Evolutionary conservation across 306 rosid species (phyloP).

Genomic region (Gynostemma pentaphyllum): DNA sequence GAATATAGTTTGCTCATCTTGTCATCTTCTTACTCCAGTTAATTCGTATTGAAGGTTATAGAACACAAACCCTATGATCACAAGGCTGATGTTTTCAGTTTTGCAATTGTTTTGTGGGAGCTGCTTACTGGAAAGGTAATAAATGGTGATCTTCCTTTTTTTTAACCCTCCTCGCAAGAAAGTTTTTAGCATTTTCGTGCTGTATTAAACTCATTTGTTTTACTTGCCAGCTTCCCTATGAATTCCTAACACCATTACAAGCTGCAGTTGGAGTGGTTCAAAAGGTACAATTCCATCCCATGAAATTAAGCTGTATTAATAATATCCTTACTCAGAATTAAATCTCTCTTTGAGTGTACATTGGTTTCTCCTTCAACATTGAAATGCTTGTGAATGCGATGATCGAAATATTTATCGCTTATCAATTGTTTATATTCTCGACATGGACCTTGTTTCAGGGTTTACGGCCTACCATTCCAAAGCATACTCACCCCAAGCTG

Average conservation of each 20-base stretch:
- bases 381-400: not conserved
- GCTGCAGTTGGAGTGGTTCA: conserved; percentile 98
- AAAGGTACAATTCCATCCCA: conserved; percentile 37
- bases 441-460: too few species aligned
- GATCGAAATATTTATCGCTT: not conserved
- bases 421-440: not conserved
- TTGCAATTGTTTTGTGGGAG: conserved; percentile 90
- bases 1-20: conserved; percentile 13
- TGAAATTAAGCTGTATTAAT: conserved; percentile 1
- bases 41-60: conserved; percentile 81
- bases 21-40: conserved; percentile 28
- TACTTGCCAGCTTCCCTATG: conserved; percentile 80
- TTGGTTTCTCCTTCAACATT: not conserved
- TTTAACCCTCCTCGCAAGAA: not conserved
- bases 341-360: too few species aligned
- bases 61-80: conserved; percentile 98
- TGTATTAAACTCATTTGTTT: not conserved
- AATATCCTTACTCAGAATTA: not conserved
- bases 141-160: conserved; percentile 6
- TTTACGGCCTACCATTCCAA: conserved; percentile 76
- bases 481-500: conserved; percentile 70
- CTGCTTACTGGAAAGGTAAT: conserved; percentile 87
- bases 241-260: conserved; percentile 83
- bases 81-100: conserved; percentile 97
- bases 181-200: not conserved